Base-by-base conservation (phyloP, 2,329 filamentous ascomycete genomes). In the Fusarium continuum region DNA sequence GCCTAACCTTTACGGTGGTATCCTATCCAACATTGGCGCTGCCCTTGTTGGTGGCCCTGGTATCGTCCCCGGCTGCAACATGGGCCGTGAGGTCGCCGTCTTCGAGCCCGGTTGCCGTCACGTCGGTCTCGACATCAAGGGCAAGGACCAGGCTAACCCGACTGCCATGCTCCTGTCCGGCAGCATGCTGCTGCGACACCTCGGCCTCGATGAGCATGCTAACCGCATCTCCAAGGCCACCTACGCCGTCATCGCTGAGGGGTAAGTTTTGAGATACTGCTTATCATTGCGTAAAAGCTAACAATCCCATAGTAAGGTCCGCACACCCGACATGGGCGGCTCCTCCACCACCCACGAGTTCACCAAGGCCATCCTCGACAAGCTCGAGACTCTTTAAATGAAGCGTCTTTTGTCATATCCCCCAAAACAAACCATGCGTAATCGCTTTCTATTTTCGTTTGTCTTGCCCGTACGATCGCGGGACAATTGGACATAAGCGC, bases 31-130 rank as follows among this genome's bases (percentile, higher is more conserved):
- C 87, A 96, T 99, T 75, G 94, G 93, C 71, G 94, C 95, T 73
- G 95, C 94, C 66, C 91, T 99, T 32, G 95, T 99, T 71, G 95
- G 95, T 77, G 95, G 95, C 48, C 94, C 95, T 50, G 95, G 95
- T 80, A 92, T 99, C 70, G 95, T 99, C 38, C 95, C 95, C 59
- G 95, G 95, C 74, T 97, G 93, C 88, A 99, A 98, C 87, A 99
- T 99, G 93, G 95, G 95, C 75, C 92, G 95, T 70, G 93, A 99
- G 70, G 92, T 98, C 54, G 95, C 95, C 72, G 92, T 99, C 70
- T 99, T 99, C 80, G 95, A 99, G 87, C 95, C 95, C 61, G 95
- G 95, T 68, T 99, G 95, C 89, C 91, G 95, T 82, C 95, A 99
- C 86, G 95, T 99, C 76, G 95, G 95, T 81, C 90, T 99, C 44